phyloP scores from a whole-genome alignment of 2,329 filamentous ascomycete genomes.

The Arthrobotrys pseudoclavata region DNA sequence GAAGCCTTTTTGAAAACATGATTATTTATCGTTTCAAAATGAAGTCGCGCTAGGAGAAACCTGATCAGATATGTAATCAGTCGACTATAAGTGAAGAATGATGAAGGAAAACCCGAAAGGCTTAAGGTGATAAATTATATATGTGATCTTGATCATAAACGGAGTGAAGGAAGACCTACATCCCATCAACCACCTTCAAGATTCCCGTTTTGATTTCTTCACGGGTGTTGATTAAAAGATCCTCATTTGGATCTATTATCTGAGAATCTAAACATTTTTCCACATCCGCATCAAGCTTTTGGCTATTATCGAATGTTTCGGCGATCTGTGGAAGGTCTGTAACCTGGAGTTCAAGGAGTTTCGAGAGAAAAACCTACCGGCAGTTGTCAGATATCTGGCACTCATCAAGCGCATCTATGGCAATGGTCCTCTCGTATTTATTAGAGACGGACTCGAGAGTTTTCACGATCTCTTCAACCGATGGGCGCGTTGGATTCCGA shows the following conservation, averaged over 20 bases:
- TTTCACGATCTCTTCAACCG: background rate
- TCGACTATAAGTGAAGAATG: background rate
- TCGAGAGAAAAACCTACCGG: conserved; percentile 56
- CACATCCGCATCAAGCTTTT: conserved; percentile 14
- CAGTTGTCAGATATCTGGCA: background rate
- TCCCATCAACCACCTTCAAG: conserved; percentile 21
- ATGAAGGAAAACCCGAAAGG: background rate
- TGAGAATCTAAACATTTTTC: conserved; percentile 6
- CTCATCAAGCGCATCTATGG: conserved; percentile 5
- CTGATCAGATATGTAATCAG: conserved; percentile 59
- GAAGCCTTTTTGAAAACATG: too few relatives aligned
- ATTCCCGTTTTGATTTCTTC: conserved; percentile 24
- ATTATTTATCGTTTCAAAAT: conserved; percentile 66
- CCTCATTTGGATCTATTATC: background rate
- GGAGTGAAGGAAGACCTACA: conserved; percentile 9
- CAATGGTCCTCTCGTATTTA: background rate
- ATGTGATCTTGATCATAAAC: background rate
- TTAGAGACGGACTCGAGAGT: background rate
- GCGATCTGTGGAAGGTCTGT: background rate
- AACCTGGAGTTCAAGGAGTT: conserved; percentile 62
- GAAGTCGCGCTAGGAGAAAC: conserved; percentile 67
- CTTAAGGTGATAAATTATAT: background rate
- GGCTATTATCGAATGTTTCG: background rate
- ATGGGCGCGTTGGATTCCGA: background rate
- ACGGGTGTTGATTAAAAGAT: background rate